phyloP scores from a whole-genome alignment of 257 asterid species.

The Ballota nigra region DNA sequence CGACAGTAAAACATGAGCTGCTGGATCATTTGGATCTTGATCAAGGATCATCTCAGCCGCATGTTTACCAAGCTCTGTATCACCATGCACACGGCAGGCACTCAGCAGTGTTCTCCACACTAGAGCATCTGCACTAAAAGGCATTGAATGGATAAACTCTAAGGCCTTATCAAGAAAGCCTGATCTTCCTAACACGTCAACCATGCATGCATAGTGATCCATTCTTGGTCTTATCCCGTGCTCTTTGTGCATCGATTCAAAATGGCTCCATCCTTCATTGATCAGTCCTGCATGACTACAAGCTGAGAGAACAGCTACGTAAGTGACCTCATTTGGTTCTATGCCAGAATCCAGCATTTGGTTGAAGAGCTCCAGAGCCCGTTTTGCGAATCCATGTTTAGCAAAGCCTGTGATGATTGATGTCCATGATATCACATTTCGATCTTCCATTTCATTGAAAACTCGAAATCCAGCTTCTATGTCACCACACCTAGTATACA shows the following conservation, averaged over 20 bases:
- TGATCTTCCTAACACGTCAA: constrained; percentile 74
- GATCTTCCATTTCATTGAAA: constrained; percentile 49
- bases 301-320: constrained; percentile 77
- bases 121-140: constrained; percentile 61
- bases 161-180: constrained; percentile 60
- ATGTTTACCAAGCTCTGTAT: constrained; percentile 55
- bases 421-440: constrained; percentile 81
- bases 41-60: constrained; percentile 73
- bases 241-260: constrained; percentile 49
- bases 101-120: constrained; percentile 95
- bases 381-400: constrained; percentile 71
- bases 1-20: constrained; percentile 72
- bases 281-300: constrained; percentile 86
- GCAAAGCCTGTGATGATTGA: constrained; percentile 88
- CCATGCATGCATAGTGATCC: constrained; percentile 95
- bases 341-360: constrained; percentile 58
- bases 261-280: constrained; percentile 70
- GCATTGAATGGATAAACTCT: constrained; percentile 59
- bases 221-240: constrained; percentile 70
- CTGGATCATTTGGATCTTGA: constrained; percentile 70
- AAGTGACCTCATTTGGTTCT: constrained; percentile 88
- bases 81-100: constrained; percentile 70
- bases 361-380: constrained; percentile 55
- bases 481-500: constrained; percentile 90
- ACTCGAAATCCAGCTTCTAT: constrained; percentile 70